Evolutionary conservation across 2,329 filamentous ascomycete genomes (phyloP), one percentile per base, ranked within the genome.

Genomic region (Cytospora piceicola): DNA sequence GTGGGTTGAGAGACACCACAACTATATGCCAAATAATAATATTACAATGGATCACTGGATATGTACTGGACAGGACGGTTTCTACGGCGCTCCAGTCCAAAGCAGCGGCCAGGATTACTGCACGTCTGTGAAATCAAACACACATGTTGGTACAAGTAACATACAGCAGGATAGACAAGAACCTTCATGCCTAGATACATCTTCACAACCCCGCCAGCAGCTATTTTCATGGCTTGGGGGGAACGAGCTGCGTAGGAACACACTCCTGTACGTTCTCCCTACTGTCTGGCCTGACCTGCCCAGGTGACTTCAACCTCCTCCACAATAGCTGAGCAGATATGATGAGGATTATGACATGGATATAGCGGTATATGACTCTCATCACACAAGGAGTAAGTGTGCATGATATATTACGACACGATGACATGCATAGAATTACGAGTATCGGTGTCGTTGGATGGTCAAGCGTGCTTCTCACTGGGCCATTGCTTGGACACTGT

Each of bases 91-190:
- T 1, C 11, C n/a, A 24, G n/a, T 36, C 29, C 46, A 39, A 54
- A 49, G 12, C 15, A 62, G 15, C n/a, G 49, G 15, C n/a, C 30
- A 46, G 29, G 34, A 30, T 7, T n/a, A 14, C n/a, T n/a, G n/a
- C n/a, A n/a, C n/a, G 54, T n/a, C 58, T 52, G 32, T 39, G 29
- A 49, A n/a, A 65, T 52, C 49, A 15, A 42, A 39, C 17, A 60
- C 17, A 36, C 39, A 49, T 36, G 36, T 42, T n/a, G 7, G 15
- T 49, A 54, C 34, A 46, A 29, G 27, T 36, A 15, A 22, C 12
- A 60, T 39, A 22, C 14, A 30, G 34, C 39, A 42, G 27, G 20
- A 46, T 39, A 30, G 54, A 53, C n/a, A 8, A 22, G 54, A 4
- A 42, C 29, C 24, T 27, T 15, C n/a, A 49, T 53, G 30, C 42